Conservation (phyloP, 139 green algal species). For the Trebouxia sp. region DNA sequence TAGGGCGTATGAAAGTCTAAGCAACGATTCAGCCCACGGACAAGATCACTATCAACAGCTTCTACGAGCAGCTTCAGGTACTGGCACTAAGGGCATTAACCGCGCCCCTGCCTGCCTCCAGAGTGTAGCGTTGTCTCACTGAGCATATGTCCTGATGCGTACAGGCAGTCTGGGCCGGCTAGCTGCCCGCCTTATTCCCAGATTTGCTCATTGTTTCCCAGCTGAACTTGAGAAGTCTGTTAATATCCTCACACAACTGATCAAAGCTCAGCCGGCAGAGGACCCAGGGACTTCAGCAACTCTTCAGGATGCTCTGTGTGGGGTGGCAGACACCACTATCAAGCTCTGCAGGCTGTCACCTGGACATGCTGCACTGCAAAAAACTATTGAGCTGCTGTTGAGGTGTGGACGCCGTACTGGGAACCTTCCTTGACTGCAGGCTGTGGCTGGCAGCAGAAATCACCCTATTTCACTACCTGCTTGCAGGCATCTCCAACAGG, state of each 20-base stretch:
- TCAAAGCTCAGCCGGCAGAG: neutral
- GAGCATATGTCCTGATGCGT: no score
- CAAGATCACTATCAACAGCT: neutral
- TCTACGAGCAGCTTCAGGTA: neutral
- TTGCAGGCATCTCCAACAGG: neutral
- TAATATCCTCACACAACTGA: neutral
- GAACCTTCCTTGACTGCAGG: neutral
- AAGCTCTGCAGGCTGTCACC: neutral
- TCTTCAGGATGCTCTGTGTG: neutral
- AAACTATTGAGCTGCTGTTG: neutral
- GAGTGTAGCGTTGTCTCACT: no score
- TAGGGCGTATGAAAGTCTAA: neutral
- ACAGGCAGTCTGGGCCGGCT: neutral
- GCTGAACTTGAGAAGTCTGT: neutral
- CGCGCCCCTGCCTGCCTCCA: no score
- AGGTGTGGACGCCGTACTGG: neutral
- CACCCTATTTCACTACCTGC: no score
- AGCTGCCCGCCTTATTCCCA: neutral
- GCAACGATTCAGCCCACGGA: neutral
- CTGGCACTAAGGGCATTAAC: neutral
- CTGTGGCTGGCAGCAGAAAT: no score
- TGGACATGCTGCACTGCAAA: neutral
- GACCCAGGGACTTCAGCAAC: neutral
- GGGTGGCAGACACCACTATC: neutral
- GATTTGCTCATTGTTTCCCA: neutral